Conservation (phyloP, 2,329 filamentous ascomycete genomes). For the Sporothrix phasma region DNA sequence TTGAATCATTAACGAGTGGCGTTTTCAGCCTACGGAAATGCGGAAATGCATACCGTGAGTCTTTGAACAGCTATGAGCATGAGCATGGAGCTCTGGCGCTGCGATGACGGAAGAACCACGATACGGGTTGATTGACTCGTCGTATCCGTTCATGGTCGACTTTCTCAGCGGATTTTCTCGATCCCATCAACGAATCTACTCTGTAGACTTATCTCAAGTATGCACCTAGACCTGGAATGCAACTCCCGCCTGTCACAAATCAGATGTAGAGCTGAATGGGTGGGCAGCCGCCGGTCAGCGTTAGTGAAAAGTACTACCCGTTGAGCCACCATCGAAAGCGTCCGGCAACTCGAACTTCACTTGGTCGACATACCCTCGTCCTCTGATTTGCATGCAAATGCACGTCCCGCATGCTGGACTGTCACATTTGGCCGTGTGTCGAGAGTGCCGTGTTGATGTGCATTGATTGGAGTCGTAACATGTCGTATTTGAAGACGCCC, state of each 20-base stretch:
- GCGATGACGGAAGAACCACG: not conserved
- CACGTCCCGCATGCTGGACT: not conserved
- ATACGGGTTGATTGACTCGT: not conserved
- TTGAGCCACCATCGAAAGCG: no score
- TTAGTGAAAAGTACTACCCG: not conserved
- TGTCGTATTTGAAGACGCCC: not conserved
- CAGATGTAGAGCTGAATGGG: not conserved
- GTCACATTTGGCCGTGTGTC: not conserved
- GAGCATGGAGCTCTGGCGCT: not conserved
- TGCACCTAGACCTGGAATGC: not conserved
- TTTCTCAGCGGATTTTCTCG: not conserved
- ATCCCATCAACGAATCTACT: not conserved
- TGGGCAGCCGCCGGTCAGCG: not conserved
- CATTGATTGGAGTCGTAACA: conserved; percentile 7
- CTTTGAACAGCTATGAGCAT: not conserved
- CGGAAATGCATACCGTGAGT: not conserved
- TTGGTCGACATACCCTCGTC: not conserved
- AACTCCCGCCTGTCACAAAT: not conserved
- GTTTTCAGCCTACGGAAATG: no score
- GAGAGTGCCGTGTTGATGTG: not conserved
- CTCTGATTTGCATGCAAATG: not conserved
- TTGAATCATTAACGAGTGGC: no score
- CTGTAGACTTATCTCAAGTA: not conserved
- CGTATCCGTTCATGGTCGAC: not conserved
- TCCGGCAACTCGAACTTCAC: not conserved